Base-by-base conservation (phyloP, 2,329 filamentous ascomycete species). In the Annulohypoxylon truncatum region DNA sequence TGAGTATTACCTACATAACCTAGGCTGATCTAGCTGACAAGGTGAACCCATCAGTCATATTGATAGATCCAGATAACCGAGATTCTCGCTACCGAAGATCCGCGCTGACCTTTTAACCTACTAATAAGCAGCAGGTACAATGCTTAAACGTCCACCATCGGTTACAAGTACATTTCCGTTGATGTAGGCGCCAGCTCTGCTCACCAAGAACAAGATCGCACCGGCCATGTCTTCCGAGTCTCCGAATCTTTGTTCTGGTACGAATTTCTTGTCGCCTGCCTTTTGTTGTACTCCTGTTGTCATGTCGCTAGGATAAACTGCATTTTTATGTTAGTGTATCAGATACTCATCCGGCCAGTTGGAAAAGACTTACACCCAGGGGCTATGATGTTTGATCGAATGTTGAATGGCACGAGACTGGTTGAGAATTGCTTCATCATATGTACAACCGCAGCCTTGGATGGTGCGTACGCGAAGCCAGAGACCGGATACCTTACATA, bases 401-500 rank as follows among this genome's bases (percentile, higher is more conserved):
- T 82, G 0, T 82, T 79, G 20, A 84, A 82, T 61, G 85, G 84
- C 48, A 84, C 82, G 51, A 92, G 83, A 71, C 86, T 83, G 18
- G 88, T 87, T 5, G 85, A 85, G 76, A 92, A 84, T 72, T 90
- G 82, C 76, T 90, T 91, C 24, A 87, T 87, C 69, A 92, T 76
- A 70, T 92, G 89, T 1, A 88, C 85, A 0, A 87, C 86, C 0
- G 85, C 90, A 0, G 87, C 89, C 78, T 92, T 92, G 58, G 85
- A 87, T 0, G 86, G 82, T 60, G 89, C 89, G 78, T 92, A 92
- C 0, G 85, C 83, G 74, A 89, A 91, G 66, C 91, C 89, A 24
- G 86, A 84, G 61, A 89, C 83, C 0, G 86, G 79, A 28, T 84
- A 77, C 48, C 89, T 84, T 74, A 89, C 86, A 59, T 90, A 87